Evolutionary conservation across 2,329 filamentous ascomycete species (phyloP), one percentile per base, ranked within the genome.

Genomic region (Bretziella fagacearum): DNA sequence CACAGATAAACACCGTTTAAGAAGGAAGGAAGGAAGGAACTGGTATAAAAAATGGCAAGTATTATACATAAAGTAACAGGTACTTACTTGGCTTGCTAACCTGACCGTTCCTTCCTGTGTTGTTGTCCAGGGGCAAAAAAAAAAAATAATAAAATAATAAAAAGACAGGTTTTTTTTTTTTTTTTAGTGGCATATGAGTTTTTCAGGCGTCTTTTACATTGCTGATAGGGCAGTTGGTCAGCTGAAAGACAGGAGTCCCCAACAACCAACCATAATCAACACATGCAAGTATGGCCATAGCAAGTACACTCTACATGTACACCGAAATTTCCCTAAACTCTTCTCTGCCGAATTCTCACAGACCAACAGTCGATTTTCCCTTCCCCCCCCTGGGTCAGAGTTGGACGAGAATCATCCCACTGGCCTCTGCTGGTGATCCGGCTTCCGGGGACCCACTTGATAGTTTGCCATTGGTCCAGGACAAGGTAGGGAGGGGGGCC

Each of bases 381-480:
- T n/a, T n/a, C n/a, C n/a, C n/a, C n/a, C n/a, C n/a, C n/a, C n/a
- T n/a, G 27, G 15, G 25, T 27, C 27, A 44, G 26, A 44, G 26
- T 44, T 44, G 41, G 26, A 44, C 26, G 41, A 44, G 26, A 44
- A 44, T 44, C 41, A 25, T 44, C 41, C 41, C 41, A 44, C 29
- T 18, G 7, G 13, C 15, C 27, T 17, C 15, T 18, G 17, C 27
- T 44, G 26, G 18, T 27, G 22, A 32, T 44, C 41, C 41, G 41
- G 41, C 41, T 32, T 44, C 41, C 41, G 41, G 13, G 25, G 18
- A 29, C 41, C 41, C 26, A 29, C 41, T 44, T n/a, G 25, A 33
- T 18, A 44, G 7, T 20, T 44, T 17, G 41, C 41, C 27, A 44
- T 32, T 43, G 8, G 41, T 6, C 29, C 4, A 44, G 26, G n/a